A percentile compares a stretch with the other conserved stretches of the same genome.
phyloP scores from a whole-genome alignment of 2,329 filamentous ascomycete species.

The Aureobasidium uvarum region DNA sequence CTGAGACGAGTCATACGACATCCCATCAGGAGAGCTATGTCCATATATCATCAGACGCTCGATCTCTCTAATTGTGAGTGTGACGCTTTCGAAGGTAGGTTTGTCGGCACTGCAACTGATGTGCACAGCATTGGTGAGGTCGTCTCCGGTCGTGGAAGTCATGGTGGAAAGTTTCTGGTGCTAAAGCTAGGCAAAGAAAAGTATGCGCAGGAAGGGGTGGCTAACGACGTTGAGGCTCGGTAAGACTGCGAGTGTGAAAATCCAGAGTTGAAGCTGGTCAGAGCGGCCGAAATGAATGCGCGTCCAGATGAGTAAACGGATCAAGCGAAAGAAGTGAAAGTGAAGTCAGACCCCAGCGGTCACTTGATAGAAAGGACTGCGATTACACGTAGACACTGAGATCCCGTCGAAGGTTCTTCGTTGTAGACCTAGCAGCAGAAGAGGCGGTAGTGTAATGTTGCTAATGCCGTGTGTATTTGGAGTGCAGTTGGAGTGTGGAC shows the following conservation, averaged over 20 bases:
- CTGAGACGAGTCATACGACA: neutral
- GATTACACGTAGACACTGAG: too few species aligned
- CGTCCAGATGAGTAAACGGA: too few species aligned
- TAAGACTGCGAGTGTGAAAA: too few species aligned
- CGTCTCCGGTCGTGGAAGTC: neutral
- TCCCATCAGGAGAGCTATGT: too few species aligned
- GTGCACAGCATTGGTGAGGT: neutral
- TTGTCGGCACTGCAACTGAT: neutral
- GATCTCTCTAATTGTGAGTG: too few species aligned
- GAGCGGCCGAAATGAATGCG: too few species aligned
- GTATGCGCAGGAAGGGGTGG: neutral
- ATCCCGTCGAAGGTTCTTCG: too few species aligned
- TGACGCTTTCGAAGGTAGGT: slow-evolving; percentile 1
- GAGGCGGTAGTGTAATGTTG: neutral
- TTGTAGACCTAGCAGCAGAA: neutral
- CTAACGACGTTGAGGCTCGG: too few species aligned
- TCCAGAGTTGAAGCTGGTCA: neutral
- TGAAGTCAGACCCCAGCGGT: too few species aligned
- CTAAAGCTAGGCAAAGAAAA: neutral
- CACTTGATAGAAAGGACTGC: too few species aligned
- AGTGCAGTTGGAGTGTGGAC: neutral
- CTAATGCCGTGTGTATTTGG: neutral
- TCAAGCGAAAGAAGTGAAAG: too few species aligned
- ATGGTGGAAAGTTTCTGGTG: neutral
- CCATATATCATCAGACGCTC: too few species aligned